These are phyloP conservation scores for Phyllosticta citribraziliensis DNA, from an alignment of 2,329 filamentous ascomycete genomes.

Conservation along the genomic window DNA sequence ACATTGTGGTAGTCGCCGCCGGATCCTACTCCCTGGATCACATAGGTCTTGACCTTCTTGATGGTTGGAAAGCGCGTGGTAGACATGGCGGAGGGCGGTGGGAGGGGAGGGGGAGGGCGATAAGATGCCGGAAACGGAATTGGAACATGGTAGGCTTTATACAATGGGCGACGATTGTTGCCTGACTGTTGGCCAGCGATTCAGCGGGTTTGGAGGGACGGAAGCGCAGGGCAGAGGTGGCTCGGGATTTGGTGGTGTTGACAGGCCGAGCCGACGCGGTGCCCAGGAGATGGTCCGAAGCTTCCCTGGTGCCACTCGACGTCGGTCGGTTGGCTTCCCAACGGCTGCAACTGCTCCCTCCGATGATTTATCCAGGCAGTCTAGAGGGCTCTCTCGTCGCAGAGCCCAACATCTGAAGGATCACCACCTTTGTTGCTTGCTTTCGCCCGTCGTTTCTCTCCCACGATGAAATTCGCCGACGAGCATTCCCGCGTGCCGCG, in stretches of 20 bases:
- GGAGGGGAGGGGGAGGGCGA: conserved; percentile 18
- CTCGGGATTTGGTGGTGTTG: background rate
- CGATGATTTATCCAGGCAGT: too few species aligned
- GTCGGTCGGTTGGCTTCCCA: too few species aligned
- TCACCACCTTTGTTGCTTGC: too few species aligned
- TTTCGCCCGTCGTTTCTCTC: too few species aligned
- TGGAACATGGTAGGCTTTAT: background rate
- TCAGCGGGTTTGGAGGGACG: background rate
- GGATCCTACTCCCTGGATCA: conserved; percentile 54
- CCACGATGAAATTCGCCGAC: too few species aligned
- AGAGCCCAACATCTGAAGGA: too few species aligned
- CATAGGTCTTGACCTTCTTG: conserved; percentile 62
- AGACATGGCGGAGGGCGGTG: conserved; percentile 15
- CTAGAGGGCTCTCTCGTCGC: too few species aligned
- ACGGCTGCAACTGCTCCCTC: too few species aligned
- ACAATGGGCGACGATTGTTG: too few species aligned
- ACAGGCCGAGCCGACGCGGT: background rate
- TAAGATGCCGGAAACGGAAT: background rate
- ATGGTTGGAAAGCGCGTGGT: conserved; percentile 58
- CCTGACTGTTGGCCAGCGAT: too few species aligned
- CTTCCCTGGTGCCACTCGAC: background rate
- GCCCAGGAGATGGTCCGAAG: background rate
- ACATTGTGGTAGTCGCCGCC: conserved; percentile 92
- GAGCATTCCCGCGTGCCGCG: too few species aligned
- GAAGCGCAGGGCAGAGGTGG: background rate